Base-by-base conservation (phyloP, 2,329 filamentous ascomycete genomes). In the Paecilomyces niveus region DNA sequence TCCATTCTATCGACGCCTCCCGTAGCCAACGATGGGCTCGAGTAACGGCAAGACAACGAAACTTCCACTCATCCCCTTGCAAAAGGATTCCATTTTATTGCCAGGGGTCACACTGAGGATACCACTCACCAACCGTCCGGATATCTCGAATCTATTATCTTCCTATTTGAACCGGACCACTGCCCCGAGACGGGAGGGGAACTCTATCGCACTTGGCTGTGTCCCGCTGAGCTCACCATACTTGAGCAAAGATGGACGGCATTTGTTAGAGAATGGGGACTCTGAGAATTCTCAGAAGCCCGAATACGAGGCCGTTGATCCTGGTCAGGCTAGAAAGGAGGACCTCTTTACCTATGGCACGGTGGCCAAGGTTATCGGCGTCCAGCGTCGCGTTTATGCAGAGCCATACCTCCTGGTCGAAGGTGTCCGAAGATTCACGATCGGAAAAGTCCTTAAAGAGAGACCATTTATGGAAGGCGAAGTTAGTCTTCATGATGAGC, bases 381-480 rank as follows among this genome's bases (percentile, higher is more conserved):
- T 93, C 53, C 89, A 93, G 72, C 89, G 89, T 29, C 83, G 86
- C 58, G 85, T 86, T 53, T 85, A 86, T 10, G 85, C 86, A 31
- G 89, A 97, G 70, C 87, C 96, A 68, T 87, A 87, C 58, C 76
- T 99, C 56, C 82, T 96, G 4, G 91, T 99, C 1, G 92, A 97
- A 72, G 94, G 94, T 15, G 81, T 90, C 18, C 83, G 87, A 62
- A 84, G 94, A 49, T 87, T 97, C 62, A 84, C 84, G 62, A 77
- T 97, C 35, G 88, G 91, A 55, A 87, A 85, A 68, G 76, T 94
- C 54, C 82, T 85, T 39, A 87, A 90, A 70, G 90, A 96, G 63
- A 83, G 87, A 56, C 90, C 92, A 1, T 96, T 89, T 71, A 92
- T 96, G 65, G 92, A 96, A 76, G 92, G 86, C 53, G 88, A 89